Evolutionary conservation across 805 yeast species (phyloP).

Genomic region (Candida dajiaensis): DNA sequence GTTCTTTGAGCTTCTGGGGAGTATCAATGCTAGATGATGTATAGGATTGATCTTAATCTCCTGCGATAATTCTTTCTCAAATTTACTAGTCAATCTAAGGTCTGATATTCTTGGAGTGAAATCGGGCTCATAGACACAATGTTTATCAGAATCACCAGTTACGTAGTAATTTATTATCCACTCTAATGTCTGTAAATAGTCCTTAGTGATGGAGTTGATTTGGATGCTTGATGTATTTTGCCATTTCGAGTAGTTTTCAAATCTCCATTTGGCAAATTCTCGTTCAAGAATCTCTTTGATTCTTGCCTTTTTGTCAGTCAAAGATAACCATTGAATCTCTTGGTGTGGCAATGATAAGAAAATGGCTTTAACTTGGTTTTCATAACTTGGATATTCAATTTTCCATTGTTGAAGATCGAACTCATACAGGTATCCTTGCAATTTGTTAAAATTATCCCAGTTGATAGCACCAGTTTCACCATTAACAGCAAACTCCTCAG

Average conservation of each 20-base stretch:
- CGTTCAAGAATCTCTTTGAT: conserved; percentile 53
- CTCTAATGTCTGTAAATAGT: conserved; percentile 84
- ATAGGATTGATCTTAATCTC: conserved; percentile 7
- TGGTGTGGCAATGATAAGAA: conserved; percentile 1
- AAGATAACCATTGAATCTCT: conserved; percentile 26
- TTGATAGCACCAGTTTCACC: conserved; percentile 1
- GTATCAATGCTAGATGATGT: conserved; percentile 13
- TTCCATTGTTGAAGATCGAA: conserved; percentile 24
- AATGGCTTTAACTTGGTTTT: background rate
- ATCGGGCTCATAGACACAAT: conserved; percentile 79
- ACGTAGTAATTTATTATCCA: conserved; percentile 91
- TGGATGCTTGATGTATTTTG: conserved; percentile 41
- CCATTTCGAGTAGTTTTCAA: conserved; percentile 64
- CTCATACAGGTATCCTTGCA: background rate
- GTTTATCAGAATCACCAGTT: conserved; percentile 80
- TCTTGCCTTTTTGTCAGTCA: conserved; percentile 46
- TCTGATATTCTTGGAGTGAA: conserved; percentile 90
- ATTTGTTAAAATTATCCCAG: conserved; percentile 24
- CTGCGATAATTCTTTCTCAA: conserved; percentile 51
- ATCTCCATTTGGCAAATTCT: conserved; percentile 72
- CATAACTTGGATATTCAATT: background rate
- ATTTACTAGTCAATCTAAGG: conserved; percentile 27
- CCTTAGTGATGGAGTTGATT: conserved; percentile 50
- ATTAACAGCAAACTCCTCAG: background rate
- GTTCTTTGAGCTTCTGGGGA: conserved; percentile 3